Percentiles rank a stretch among this genome's conserved stretches.
Conservation (phyloP, 108 stramenopile genomes). For the Nitzschia putrida region DNA sequence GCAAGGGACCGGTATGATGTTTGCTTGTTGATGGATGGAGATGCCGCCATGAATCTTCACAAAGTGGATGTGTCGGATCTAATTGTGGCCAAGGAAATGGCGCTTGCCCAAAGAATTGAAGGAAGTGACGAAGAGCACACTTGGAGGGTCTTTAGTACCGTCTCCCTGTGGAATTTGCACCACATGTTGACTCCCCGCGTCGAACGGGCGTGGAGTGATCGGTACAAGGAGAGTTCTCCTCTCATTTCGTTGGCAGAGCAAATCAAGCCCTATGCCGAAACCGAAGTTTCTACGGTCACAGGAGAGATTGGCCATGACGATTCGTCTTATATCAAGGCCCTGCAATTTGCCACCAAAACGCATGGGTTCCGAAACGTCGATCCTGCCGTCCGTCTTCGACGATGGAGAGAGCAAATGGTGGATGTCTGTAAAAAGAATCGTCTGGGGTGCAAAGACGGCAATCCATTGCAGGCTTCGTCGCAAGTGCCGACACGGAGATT, state of each 20-base stretch:
- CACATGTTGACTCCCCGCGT: slow-evolving; percentile 21
- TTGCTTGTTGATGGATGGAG: slow-evolving; percentile 31
- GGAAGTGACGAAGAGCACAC: slow-evolving; percentile 2
- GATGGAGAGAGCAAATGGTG: slow-evolving; percentile 1
- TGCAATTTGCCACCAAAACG: slow-evolving; percentile 6
- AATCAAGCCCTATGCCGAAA: slow-evolving; percentile 18
- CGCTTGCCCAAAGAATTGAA: slow-evolving; percentile 6
- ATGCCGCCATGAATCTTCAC: slow-evolving; percentile 34
- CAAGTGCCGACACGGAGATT: no score
- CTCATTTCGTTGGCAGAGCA: neutral
- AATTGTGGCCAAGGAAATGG: slow-evolving; percentile 17
- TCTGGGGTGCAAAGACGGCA: neutral
- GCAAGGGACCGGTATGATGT: slow-evolving; percentile 24
- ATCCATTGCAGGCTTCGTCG: neutral
- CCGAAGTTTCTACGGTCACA: slow-evolving; percentile 12
- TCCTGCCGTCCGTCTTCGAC: neutral
- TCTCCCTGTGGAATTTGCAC: slow-evolving; percentile 37
- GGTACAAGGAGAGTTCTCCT: neutral
- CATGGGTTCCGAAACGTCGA: slow-evolving; percentile 9
- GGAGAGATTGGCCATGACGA: slow-evolving; percentile 7
- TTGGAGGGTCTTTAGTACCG: slow-evolving; percentile 21
- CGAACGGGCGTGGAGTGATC: slow-evolving; percentile 18
- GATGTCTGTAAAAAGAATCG: neutral
- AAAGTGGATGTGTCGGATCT: slow-evolving; percentile 26
- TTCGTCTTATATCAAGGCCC: neutral